Evolutionary conservation across 208 protist genomes (phyloP).

Genomic region (Acanthamoeba healyi): DNA sequence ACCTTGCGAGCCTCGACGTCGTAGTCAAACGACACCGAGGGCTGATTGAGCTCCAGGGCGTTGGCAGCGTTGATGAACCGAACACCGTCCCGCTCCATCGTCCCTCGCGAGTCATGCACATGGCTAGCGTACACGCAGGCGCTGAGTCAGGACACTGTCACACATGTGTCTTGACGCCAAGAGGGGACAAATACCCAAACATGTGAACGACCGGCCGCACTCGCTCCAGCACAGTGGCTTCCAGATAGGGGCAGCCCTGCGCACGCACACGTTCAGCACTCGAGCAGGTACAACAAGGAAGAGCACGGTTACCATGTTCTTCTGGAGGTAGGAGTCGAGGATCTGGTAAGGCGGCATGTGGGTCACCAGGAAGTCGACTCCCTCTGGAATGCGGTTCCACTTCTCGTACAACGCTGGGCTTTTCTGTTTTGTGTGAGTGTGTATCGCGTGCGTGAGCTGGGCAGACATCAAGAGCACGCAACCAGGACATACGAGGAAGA

Average conservation of each 20-base stretch:
- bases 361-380: conserved; percentile 57
- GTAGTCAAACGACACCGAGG: conserved; percentile 28
- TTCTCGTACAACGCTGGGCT: conserved; percentile 34
- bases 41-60: background rate
- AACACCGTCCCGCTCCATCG: conserved; percentile 35
- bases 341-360: conserved; percentile 56
- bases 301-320: conserved; percentile 21
- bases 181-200: conserved; percentile 74
- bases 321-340: conserved; percentile 52
- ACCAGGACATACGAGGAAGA: too few relatives aligned
- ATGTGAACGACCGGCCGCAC: conserved; percentile 66
- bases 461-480: too few relatives aligned
- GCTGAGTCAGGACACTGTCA: too few relatives aligned
- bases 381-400: conserved; percentile 22
- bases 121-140: background rate
- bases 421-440: background rate
- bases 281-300: too few relatives aligned
- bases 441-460: background rate
- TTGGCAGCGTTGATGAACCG: conserved; percentile 68
- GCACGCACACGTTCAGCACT: too few relatives aligned
- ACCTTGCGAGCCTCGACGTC: conserved; percentile 13
- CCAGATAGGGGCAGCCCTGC: conserved; percentile 45
- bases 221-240: conserved; percentile 7
- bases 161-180: background rate
- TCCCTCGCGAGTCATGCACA: conserved; percentile 52